Evolutionary conservation across 73 alveolate species (phyloP).

Genomic region (Paramecium bursaria): DNA sequence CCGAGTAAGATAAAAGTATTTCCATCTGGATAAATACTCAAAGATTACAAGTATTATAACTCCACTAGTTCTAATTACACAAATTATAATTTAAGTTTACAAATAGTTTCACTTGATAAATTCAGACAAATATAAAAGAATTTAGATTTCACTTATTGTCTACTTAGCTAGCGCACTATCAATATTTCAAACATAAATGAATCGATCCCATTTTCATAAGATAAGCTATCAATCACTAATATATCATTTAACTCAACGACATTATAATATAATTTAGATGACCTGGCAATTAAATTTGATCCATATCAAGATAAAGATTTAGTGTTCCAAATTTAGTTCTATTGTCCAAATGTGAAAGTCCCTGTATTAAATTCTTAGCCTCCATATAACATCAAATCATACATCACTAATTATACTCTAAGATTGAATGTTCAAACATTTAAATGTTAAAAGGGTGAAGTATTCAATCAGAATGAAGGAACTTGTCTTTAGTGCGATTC

Average conservation of each 20-base stretch:
- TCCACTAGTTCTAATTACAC: too few relatives aligned
- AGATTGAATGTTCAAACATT: constrained; percentile 16
- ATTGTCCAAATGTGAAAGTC: neutral
- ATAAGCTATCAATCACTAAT: neutral
- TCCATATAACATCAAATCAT: constrained; percentile 6
- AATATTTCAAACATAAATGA: neutral
- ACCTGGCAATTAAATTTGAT: constrained; percentile 22
- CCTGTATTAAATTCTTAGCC: constrained; percentile 2
- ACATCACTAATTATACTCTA: constrained; percentile 5
- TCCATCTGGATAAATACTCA: too few relatives aligned
- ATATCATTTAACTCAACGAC: neutral
- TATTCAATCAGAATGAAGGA: neutral
- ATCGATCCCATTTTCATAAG: neutral
- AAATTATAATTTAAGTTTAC: neutral
- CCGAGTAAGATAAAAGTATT: too few relatives aligned
- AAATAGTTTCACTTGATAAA: constrained; percentile 17
- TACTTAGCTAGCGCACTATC: neutral
- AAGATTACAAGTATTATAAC: too few relatives aligned
- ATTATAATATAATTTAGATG: constrained; percentile 14
- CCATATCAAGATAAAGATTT: neutral
- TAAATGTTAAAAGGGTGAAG: constrained; percentile 22
- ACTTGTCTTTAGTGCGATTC: constrained; percentile 52
- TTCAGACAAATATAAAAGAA: neutral
- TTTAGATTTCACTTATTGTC: neutral
- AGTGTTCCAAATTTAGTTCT: neutral